A percentile compares a stretch with the other conserved stretches of the same genome.
phyloP scores from a whole-genome alignment of 257 asterid genomes.

The Capsicum baccatum region DNA sequence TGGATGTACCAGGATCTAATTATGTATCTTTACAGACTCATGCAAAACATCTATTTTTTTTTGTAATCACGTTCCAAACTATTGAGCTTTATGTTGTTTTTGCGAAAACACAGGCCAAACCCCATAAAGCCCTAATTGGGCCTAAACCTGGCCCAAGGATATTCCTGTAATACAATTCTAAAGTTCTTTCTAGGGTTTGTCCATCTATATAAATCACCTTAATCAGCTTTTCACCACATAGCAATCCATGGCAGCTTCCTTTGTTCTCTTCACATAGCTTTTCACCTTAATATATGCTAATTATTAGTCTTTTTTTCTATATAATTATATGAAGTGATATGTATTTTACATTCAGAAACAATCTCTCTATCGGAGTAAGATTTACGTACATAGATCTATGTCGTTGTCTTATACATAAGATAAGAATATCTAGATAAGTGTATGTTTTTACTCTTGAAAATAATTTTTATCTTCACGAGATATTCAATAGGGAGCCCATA shows the following conservation, averaged over 20 bases:
- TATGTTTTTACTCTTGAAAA: too few relatives aligned
- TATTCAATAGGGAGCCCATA: too few relatives aligned
- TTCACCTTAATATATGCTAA: neutral
- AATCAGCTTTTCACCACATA: fast-evolving
- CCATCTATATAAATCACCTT: neutral
- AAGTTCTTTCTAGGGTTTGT: neutral
- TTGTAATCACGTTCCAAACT: too few relatives aligned
- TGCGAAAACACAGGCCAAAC: neutral
- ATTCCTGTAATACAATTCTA: neutral
- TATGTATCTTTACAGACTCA: too few relatives aligned
- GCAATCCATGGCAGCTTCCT: neutral
- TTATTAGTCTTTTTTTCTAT: neutral
- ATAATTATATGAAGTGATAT: neutral
- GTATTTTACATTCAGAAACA: too few relatives aligned
- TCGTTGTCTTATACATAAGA: neutral
- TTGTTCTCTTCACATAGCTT: too few relatives aligned
- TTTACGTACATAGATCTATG: neutral
- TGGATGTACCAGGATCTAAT: too few relatives aligned
- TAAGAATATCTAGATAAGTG: too few relatives aligned
- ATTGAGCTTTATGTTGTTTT: too few relatives aligned
- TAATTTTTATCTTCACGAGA: too few relatives aligned
- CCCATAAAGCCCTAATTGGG: neutral
- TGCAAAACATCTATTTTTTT: too few relatives aligned
- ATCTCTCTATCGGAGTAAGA: too few relatives aligned
- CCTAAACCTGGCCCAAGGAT: neutral